Evolutionary conservation across 139 green algal species (phyloP), one percentile per base, ranked within the genome.

Genomic region (Chlorella sp.): DNA sequence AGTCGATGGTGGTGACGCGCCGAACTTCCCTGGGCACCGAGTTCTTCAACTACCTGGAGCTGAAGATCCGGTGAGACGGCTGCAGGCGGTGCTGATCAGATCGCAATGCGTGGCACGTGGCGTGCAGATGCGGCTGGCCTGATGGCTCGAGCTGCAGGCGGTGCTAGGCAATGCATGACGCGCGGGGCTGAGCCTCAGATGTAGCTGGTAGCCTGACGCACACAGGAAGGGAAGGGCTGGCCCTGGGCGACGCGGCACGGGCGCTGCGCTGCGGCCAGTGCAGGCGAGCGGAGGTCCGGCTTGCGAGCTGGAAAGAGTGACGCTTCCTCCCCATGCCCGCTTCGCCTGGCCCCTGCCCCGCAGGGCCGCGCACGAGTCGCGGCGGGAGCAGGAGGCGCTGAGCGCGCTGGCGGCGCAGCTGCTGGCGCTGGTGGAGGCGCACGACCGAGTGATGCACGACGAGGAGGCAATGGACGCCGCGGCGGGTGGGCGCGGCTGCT

Each of bases 11-110:
- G 21, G 73, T 73, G 19, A 17, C 33, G 27, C 45, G 76, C 15
- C 81, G 86, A 9, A 41, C 11, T 3, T 40, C 73, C 17, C 58
- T 94, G 55, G 78, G 62, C 14, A 8, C 63, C 0, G 82, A 85
- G 41, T 94, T 92, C 69, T 94, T 94, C 59, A 59, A 84, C 12
- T 82, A 89, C 67, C n/a, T 86, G 53, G 70, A 87, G 19, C 43
- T 86, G 38, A 61, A 67, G 15, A 46, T 82, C 41, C 48, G 23
- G 73, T 73, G 50, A 56, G 73, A 15, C 3, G 3, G 33, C 5
- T 53, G 12, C 59, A 45, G 31, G 4, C 59, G 8, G 59, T 14
- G 59, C 25, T 25, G 31, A 21, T 14, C 59, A 66, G 31, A 31
- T 11, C 11, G 31, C 59, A 45, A 33, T 33, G 33, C 8, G 31